A percentile compares a stretch with the other conserved stretches of the same genome.
Evolutionary conservation across 306 rosid species (phyloP).

Genomic region (Castanea mollissima): DNA sequence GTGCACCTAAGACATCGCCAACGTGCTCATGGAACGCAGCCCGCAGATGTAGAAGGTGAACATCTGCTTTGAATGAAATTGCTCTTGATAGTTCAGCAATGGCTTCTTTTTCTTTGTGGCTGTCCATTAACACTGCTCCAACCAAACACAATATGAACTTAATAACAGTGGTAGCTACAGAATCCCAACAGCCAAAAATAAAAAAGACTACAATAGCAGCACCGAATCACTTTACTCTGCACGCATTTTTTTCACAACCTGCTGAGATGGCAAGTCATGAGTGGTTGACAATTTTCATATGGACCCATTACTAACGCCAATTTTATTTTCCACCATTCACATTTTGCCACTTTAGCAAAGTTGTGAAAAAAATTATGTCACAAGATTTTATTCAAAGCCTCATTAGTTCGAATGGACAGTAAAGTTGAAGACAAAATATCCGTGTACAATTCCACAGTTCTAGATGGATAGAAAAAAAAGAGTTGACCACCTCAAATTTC

Average conservation of each 20-base stretch:
- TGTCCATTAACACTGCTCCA: conserved; percentile 81
- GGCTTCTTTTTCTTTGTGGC: conserved; percentile 75
- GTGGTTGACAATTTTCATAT: too few species aligned
- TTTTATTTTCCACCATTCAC: too few species aligned
- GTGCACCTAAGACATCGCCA: conserved; percentile 69
- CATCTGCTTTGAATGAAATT: conserved; percentile 86
- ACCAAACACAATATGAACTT: not conserved
- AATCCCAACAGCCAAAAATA: too few species aligned
- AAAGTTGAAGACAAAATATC: not conserved
- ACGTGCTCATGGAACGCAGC: conserved; percentile 93
- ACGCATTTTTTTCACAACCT: too few species aligned
- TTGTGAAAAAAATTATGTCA: too few species aligned
- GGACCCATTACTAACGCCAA: too few species aligned
- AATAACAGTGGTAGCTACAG: not conserved
- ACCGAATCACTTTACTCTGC: not conserved
- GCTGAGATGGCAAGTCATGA: too few species aligned
- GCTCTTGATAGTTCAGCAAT: conserved; percentile 82
- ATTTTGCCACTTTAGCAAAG: too few species aligned
- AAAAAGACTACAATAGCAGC: not conserved
- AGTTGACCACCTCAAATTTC: not conserved
- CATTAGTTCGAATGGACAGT: not conserved
- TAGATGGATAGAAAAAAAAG: not conserved
- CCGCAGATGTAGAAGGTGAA: conserved; percentile 85
- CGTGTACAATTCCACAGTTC: not conserved
- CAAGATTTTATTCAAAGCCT: not conserved